Percentiles rank a stretch among this genome's conserved stretches.
phyloP scores from a whole-genome alignment of 805 yeast species.

The Metschnikowia lochheadii region DNA sequence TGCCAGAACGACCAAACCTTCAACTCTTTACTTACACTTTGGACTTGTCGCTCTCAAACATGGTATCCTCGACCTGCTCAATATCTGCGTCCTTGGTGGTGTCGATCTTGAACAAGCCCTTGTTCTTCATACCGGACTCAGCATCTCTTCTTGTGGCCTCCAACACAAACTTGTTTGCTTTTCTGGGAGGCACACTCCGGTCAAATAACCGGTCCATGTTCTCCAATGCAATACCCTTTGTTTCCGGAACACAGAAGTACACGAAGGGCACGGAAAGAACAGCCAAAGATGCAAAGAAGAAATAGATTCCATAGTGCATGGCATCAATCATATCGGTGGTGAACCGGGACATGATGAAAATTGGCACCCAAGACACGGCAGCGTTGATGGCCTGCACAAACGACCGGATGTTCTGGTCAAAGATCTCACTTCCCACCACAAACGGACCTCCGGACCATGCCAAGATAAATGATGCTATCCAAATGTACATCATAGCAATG shows the following conservation, averaged over 20 bases:
- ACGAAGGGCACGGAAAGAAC: slow-evolving; percentile 33
- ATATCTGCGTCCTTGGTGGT: slow-evolving; percentile 18
- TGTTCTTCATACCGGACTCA: slow-evolving; percentile 14
- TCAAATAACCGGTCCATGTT: slow-evolving; percentile 29
- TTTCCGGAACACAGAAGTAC: slow-evolving; percentile 36
- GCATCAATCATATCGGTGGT: slow-evolving; percentile 32
- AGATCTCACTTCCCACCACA: slow-evolving; percentile 37
- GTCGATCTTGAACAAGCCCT: slow-evolving; percentile 20
- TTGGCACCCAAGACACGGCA: slow-evolving; percentile 38
- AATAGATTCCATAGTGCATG: slow-evolving; percentile 36
- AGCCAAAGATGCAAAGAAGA: slow-evolving; percentile 34
- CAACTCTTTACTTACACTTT: neutral
- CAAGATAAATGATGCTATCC: slow-evolving; percentile 38
- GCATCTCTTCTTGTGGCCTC: slow-evolving; percentile 15
- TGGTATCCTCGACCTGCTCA: slow-evolving; percentile 19
- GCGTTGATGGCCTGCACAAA: slow-evolving; percentile 40
- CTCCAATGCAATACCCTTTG: slow-evolving; percentile 35
- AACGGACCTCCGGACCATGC: slow-evolving; percentile 42
- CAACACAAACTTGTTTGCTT: slow-evolving; percentile 21
- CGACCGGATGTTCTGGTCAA: slow-evolving; percentile 38
- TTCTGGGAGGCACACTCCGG: slow-evolving; percentile 19
- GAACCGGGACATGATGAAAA: slow-evolving; percentile 34
- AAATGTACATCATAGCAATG: slow-evolving; percentile 38
- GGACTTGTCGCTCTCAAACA: neutral
- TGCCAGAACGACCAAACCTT: neutral